These are phyloP conservation scores for Stereum hirsutum DNA, from an alignment of 1,284 basidiomycete species.

Conservation along the genomic window DNA sequence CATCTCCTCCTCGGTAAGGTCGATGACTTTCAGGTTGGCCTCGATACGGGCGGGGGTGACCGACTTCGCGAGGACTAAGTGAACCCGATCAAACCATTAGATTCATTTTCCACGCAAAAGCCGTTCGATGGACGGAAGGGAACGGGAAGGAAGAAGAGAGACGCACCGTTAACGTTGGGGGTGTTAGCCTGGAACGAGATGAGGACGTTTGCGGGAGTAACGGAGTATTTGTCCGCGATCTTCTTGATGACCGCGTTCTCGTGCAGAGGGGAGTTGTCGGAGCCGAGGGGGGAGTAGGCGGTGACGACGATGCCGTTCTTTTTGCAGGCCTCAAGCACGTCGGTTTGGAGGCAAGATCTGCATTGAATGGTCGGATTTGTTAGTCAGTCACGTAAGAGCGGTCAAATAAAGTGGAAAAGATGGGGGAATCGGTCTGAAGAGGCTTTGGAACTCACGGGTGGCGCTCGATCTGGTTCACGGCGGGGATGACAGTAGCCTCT, in stretches of 20 bases:
- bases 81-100: neutral
- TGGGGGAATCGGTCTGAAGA: neutral
- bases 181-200: conserved; percentile 61
- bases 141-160: neutral
- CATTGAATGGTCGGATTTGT: too few species aligned
- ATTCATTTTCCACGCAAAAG: conserved; percentile 2
- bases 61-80: conserved; percentile 51
- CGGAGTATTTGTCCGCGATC: conserved; percentile 45
- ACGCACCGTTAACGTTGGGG: conserved; percentile 40
- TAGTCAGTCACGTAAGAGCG: neutral
- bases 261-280: conserved; percentile 65
- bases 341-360: conserved; percentile 55
- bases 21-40: conserved; percentile 47
- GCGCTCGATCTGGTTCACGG: conserved; percentile 75
- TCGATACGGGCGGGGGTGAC: conserved; percentile 51
- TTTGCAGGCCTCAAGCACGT: conserved; percentile 52
- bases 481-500: conserved; percentile 59
- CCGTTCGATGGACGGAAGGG: neutral
- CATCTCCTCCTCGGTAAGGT: conserved; percentile 49
- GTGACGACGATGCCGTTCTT: conserved; percentile 59
- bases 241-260: conserved; percentile 42
- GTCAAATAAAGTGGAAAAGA: neutral
- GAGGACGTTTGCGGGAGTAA: conserved; percentile 48
- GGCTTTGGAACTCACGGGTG: conserved; percentile 46
- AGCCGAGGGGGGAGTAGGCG: conserved; percentile 74